Evolutionary conservation across 306 rosid species (phyloP), one percentile per base, ranked within the genome.

Genomic region (Erythrophleum fordii): DNA sequence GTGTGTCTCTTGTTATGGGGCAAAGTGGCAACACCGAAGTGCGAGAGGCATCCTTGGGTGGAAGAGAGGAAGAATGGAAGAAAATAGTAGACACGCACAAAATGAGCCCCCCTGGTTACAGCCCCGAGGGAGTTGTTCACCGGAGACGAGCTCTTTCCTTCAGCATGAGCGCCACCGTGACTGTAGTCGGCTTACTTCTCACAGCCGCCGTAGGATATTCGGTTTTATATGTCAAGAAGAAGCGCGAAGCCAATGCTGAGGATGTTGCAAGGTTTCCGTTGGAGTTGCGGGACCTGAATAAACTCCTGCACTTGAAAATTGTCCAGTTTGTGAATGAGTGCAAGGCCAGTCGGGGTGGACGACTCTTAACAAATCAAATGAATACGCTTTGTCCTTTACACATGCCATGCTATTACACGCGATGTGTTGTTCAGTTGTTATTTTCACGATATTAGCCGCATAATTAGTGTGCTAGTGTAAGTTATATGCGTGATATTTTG

Each of bases 81-180:
- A 88, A 74, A 73, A 87, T 8, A 61, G 92, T 88, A 68, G 94
- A 91, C 49, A 89, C 94, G 0, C 86, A 83, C 73, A 85, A 85
- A 44, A 90, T 88, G 96, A 91, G 69, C 41, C 34, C 87, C 92
- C 89, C 94, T 2, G 94, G 91, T 7, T 80, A 83, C n/a, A 59
- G 72, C 16, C 95, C 89, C 0, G 88, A 87, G 0, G 82, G 75
- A 29, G 61, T 84, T 29, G 94, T 94, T 71, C 98, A 94, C 74
- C 93, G 89, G 81, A 83, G 91, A 53, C 87, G 84, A 48, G 75
- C 75, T 18, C 90, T 95, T 68, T 93, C 97, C 3, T 51, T 67
- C 79, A 86, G 75, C 75, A 5, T 44, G 25, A 25, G 45, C 39
- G 6, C 88, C 4, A 76, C 87, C 31, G 79, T 89, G 84, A 16